Conservation (phyloP, 495 filamentous ascomycete genomes). For the Aspergillus sparsus region DNA sequence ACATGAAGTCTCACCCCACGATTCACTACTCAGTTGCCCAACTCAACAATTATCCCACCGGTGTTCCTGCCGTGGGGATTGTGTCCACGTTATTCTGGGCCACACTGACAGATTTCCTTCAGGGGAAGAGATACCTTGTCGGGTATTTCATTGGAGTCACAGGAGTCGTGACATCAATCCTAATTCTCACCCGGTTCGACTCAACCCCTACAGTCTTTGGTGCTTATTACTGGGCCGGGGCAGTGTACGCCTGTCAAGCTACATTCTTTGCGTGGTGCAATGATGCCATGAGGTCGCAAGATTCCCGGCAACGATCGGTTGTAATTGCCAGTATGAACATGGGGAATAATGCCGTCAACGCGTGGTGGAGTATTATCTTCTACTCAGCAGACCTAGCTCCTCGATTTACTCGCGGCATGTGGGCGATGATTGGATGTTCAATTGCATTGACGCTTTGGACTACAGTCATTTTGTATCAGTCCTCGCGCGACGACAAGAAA, state of each 20-base stretch:
- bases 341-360: slow-evolving; percentile 56
- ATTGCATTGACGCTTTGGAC: slow-evolving; percentile 55
- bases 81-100: slow-evolving; percentile 55
- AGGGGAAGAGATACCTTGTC: slow-evolving; percentile 50
- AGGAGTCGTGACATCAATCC: slow-evolving; percentile 45
- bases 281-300: slow-evolving; percentile 51
- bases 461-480: slow-evolving; percentile 41
- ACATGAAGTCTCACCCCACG: slow-evolving; percentile 36
- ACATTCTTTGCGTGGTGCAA: slow-evolving; percentile 65
- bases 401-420: slow-evolving; percentile 60
- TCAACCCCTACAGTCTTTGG: slow-evolving; percentile 47
- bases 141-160: slow-evolving; percentile 56
- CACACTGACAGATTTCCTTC: slow-evolving; percentile 53
- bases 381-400: slow-evolving; percentile 61
- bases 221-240: slow-evolving; percentile 56
- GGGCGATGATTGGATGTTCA: slow-evolving; percentile 58
- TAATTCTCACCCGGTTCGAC: slow-evolving; percentile 50
- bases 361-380: slow-evolving; percentile 66
- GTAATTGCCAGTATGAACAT: slow-evolving; percentile 59
- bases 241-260: slow-evolving; percentile 59
- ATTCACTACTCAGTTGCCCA: slow-evolving; percentile 47
- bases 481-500: slow-evolving; percentile 19
- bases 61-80: slow-evolving; percentile 51
- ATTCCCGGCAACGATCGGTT: slow-evolving; percentile 47
- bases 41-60: slow-evolving; percentile 51